Base-by-base conservation (phyloP, 495 filamentous ascomycete genomes). In the Penicillium riverlandense region DNA sequence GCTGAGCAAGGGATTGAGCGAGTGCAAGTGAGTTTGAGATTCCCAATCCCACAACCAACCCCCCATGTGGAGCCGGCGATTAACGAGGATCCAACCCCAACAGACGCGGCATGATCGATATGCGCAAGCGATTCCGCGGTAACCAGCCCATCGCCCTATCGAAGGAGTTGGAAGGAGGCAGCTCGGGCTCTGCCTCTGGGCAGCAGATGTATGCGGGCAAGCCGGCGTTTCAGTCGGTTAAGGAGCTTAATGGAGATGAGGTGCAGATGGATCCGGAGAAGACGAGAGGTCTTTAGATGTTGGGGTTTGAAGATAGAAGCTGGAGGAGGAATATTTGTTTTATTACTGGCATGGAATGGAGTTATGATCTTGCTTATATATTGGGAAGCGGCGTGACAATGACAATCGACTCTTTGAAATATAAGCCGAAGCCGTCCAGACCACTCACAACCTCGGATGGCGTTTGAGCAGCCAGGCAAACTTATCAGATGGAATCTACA, bases 91-190 rank as follows among this genome's bases (percentile, higher is more conserved):
- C 22, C 4, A 22, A 22, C 22, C 22, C 22, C 22, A 0, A 29
- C 41, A 77, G 74, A 57, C 85, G 90, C 43, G 92, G 94, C 40
- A 80, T 94, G 82, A 79, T 97, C 57, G 92, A 98, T 67, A 98
- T 98, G 94, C 85, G 94, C 58, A 98, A 98, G 67, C 84, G 94
- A 15, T 97, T 98, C 70, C 78, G 94, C 35, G 94, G 92, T n/a
- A 97, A 98, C 67, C 77, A 86, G 52, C 90, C 92, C 36, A 75
- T 95, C 49, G 74, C 79, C 22, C 75, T 85, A 27, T 67, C 70
- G 38, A 70, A 80, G 48, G 81, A 90, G 54, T 44, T 75, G 14
- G 74, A 85, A 38, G 72, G 70, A 32, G 78, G 76, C 22, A 22
- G 6, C 6, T 22, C 22, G 29, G 69, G 72, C 35, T 58, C 67